Evolutionary conservation across 371 early-diverging fungal species (phyloP).

Genomic region (Syncephalastrum contaminatum): DNA sequence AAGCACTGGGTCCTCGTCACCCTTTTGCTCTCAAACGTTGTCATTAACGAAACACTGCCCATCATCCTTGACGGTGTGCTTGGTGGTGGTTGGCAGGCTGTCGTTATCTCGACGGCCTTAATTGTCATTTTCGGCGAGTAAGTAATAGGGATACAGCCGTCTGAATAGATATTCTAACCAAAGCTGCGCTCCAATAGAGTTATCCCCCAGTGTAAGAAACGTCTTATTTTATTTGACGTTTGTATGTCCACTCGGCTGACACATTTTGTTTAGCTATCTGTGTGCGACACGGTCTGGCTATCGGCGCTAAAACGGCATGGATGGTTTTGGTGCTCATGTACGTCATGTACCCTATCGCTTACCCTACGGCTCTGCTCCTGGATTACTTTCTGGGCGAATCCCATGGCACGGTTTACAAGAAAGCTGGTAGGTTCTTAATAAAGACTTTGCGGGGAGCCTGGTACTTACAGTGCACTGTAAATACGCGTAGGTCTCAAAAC

Average conservation of each 20-base stretch:
- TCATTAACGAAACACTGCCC: constrained; percentile 94
- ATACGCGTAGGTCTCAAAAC: constrained; percentile 73
- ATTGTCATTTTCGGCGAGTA: constrained; percentile 94
- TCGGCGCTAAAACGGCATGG: constrained; percentile 66
- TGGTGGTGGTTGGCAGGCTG: constrained; percentile 82
- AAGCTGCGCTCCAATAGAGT: constrained; percentile 32
- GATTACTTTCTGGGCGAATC: constrained; percentile 80
- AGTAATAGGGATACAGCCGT: constrained; percentile 20
- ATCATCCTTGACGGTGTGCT: constrained; percentile 81
- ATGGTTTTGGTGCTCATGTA: constrained; percentile 71
- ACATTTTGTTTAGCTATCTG: constrained; percentile 44
- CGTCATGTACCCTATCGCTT: constrained; percentile 73
- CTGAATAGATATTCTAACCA: background rate
- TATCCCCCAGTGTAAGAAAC: constrained; percentile 53
- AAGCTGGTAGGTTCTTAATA: constrained; percentile 51
- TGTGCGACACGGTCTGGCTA: constrained; percentile 71
- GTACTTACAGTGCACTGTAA: background rate
- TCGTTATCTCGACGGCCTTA: constrained; percentile 82
- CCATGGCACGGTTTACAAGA: constrained; percentile 78
- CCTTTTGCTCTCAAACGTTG: constrained; percentile 84
- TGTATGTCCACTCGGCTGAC: background rate
- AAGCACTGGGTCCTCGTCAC: constrained; percentile 88
- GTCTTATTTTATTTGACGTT: too few species aligned
- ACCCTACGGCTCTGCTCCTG: constrained; percentile 76
- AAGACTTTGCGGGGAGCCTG: background rate